Conservation (phyloP, 768 basidiomycete species). For the Kwoniella botswanensis region DNA sequence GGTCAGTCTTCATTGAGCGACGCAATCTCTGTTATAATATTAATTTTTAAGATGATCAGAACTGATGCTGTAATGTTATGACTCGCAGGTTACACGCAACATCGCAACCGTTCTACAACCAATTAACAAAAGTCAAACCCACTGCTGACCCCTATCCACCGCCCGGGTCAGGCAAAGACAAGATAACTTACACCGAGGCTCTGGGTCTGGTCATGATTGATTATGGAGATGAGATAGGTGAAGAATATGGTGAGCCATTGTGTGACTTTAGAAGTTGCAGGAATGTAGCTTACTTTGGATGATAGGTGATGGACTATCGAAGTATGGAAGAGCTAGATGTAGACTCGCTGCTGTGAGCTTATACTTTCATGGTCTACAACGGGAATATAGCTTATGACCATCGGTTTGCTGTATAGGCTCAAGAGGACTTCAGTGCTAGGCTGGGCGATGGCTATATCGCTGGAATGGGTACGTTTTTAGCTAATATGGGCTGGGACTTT, state of each 20-base stretch:
- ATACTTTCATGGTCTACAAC: neutral
- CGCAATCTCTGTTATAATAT: neutral
- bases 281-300: neutral
- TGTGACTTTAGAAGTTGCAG: neutral
- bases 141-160: conserved; percentile 65
- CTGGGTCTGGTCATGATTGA: conserved; percentile 85
- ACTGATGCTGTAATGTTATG: too few relatives aligned
- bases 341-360: conserved; percentile 71
- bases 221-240: conserved; percentile 80
- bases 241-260: conserved; percentile 65
- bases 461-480: conserved; percentile 62
- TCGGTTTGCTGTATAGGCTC: conserved; percentile 53
- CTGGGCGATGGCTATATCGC: conserved; percentile 75
- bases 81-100: conserved; percentile 60
- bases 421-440: conserved; percentile 76
- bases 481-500: too few relatives aligned
- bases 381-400: neutral
- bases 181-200: conserved; percentile 75
- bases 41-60: too few relatives aligned
- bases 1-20: conserved; percentile 62
- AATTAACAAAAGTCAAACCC: conserved; percentile 74
- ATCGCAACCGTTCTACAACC: conserved; percentile 72
- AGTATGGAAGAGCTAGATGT: conserved; percentile 81
- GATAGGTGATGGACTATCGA: conserved; percentile 73
- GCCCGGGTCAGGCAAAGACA: conserved; percentile 64